Evolutionary conservation across 208 protist genomes (phyloP).

Genomic region (Trypanosoma vivax): DNA sequence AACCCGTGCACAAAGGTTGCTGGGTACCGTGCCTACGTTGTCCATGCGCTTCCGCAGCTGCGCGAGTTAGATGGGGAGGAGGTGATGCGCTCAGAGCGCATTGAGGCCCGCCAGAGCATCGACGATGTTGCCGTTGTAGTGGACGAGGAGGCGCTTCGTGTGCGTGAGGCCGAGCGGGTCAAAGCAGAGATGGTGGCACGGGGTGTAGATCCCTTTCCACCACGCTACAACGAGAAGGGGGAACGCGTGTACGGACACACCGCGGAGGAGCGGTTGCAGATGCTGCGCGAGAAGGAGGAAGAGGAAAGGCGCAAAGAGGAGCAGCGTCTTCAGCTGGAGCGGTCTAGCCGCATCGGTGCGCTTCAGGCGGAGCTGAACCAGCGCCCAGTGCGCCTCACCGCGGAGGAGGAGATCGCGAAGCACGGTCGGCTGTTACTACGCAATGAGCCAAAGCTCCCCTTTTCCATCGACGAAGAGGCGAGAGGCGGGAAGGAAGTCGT

Average conservation of each 20-base stretch:
- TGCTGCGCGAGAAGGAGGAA: constrained; percentile 79
- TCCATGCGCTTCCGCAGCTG: constrained; percentile 90
- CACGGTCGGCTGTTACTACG: constrained; percentile 85
- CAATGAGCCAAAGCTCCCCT: constrained; percentile 90
- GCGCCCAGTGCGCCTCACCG: constrained; percentile 39
- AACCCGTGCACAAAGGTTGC: constrained; percentile 91
- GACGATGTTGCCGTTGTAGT: constrained; percentile 43
- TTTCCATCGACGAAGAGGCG: constrained; percentile 69
- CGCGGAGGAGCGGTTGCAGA: constrained; percentile 83
- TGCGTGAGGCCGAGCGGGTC: constrained; percentile 54
- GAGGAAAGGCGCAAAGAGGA: constrained; percentile 29
- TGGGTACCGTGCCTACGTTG: constrained; percentile 90
- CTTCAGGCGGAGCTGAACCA: constrained; percentile 55
- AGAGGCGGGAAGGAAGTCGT: constrained; percentile 39
- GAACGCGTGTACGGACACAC: constrained; percentile 89
- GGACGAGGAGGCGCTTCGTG: constrained; percentile 37
- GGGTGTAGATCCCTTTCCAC: constrained; percentile 71
- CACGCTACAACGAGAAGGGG: constrained; percentile 82
- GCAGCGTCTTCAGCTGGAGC: constrained; percentile 20
- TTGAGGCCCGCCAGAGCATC: constrained; percentile 81
- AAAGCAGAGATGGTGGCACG: constrained; percentile 65
- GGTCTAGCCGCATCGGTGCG: constrained; percentile 45
- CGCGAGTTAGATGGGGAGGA: constrained; percentile 84
- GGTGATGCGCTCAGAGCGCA: constrained; percentile 78
- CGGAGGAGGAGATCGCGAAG: constrained; percentile 85